A percentile compares a stretch with the other conserved stretches of the same genome.
These are phyloP conservation scores for Coemansia sp. DNA, from an alignment of 371 early-diverging fungal species.

Conservation along the genomic window DNA sequence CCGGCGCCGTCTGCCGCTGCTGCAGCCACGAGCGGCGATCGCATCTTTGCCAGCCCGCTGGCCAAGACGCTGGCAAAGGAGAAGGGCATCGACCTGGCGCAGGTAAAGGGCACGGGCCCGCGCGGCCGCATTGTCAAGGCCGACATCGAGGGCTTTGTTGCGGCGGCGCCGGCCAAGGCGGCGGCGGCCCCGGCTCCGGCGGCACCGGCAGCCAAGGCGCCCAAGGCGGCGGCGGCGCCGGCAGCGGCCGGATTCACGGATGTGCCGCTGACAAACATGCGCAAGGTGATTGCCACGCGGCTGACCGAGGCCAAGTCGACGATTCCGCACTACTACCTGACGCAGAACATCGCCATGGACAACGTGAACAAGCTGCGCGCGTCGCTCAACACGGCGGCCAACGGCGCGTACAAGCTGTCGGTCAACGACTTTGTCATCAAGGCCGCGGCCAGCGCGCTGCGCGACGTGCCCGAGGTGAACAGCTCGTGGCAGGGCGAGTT, in stretches of 20 bases:
- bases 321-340: slow-evolving; percentile 97
- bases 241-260: slow-evolving; percentile 47
- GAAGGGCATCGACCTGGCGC: slow-evolving; percentile 72
- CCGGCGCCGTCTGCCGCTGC: slow-evolving; percentile 7
- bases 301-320: slow-evolving; percentile 83
- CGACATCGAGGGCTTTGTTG: slow-evolving; percentile 75
- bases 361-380: slow-evolving; percentile 83
- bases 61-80: slow-evolving; percentile 87
- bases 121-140: slow-evolving; percentile 87
- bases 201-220: slow-evolving; percentile 54
- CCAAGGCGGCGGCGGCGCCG: slow-evolving; percentile 45
- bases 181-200: slow-evolving; percentile 16
- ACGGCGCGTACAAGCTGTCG: slow-evolving; percentile 93
- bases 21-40: slow-evolving; percentile 49
- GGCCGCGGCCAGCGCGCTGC: slow-evolving; percentile 88
- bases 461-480: slow-evolving; percentile 95
- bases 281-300: slow-evolving; percentile 87
- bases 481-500: slow-evolving; percentile 92
- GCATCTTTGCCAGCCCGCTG: slow-evolving; percentile 86
- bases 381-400: slow-evolving; percentile 80
- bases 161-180: slow-evolving; percentile 26
- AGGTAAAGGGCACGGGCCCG: slow-evolving; percentile 88
- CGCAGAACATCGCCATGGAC: slow-evolving; percentile 86
- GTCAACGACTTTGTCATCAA: slow-evolving; percentile 98
- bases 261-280: slow-evolving; percentile 73